These are phyloP conservation scores for Hemisphaericaspora xylofermentans DNA, from an alignment of 1,139 yeast genomes.

Conservation along the genomic window DNA sequence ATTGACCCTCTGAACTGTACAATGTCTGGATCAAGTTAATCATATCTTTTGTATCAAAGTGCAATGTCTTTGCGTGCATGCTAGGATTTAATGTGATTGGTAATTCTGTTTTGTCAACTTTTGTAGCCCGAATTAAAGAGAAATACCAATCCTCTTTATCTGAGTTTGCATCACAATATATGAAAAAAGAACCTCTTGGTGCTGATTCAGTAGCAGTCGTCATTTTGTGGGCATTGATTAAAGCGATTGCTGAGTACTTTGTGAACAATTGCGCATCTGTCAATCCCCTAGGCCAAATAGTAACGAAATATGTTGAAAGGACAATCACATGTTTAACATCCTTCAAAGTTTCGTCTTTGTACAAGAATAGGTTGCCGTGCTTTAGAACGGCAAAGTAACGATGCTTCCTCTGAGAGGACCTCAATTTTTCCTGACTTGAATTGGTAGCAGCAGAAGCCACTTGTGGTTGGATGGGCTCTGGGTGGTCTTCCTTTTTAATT, in stretches of 20 bases:
- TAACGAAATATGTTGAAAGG: slow-evolving; percentile 63
- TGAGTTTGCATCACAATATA: slow-evolving; percentile 72
- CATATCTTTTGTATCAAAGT: slow-evolving; percentile 69
- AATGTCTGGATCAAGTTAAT: slow-evolving; percentile 70
- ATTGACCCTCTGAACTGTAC: slow-evolving; percentile 79
- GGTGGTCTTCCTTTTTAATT: not conserved
- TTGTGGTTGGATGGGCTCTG: not conserved
- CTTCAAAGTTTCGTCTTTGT: slow-evolving; percentile 62
- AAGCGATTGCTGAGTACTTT: slow-evolving; percentile 74
- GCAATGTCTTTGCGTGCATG: slow-evolving; percentile 68
- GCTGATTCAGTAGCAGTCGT: slow-evolving; percentile 26
- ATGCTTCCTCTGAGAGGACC: slow-evolving; percentile 46
- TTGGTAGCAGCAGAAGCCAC: slow-evolving; percentile 4
- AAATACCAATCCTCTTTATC: slow-evolving; percentile 95
- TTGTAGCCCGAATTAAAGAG: slow-evolving; percentile 74
- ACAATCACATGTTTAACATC: slow-evolving; percentile 81
- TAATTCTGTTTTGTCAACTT: slow-evolving; percentile 23
- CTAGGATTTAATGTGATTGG: slow-evolving; percentile 26
- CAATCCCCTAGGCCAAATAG: slow-evolving; percentile 82
- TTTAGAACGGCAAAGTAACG: slow-evolving; percentile 67
- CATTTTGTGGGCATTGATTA: slow-evolving; percentile 37
- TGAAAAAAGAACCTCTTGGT: slow-evolving; percentile 59
- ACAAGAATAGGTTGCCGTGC: slow-evolving; percentile 84
- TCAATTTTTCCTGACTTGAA: slow-evolving; percentile 8
- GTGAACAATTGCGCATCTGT: slow-evolving; percentile 78